Evolutionary conservation across 257 asterid genomes (phyloP).

Genomic region (Anisodus tanguticus): DNA sequence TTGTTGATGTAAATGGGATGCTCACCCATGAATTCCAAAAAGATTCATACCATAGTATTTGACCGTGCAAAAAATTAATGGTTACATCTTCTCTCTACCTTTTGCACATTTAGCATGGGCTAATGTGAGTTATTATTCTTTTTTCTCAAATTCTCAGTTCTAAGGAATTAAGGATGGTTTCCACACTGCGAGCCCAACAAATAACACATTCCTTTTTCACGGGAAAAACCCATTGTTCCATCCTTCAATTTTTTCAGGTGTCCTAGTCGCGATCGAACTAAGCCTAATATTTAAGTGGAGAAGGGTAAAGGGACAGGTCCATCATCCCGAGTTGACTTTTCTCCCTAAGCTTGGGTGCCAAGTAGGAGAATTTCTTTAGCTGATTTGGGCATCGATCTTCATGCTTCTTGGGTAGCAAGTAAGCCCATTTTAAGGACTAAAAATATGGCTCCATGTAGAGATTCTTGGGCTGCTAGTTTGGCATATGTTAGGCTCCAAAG

Average conservation of each 20-base stretch:
- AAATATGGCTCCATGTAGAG: too few relatives aligned
- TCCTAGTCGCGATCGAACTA: background rate
- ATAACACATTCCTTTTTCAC: background rate
- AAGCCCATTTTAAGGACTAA: too few relatives aligned
- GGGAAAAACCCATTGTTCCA: background rate
- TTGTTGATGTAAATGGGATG: background rate
- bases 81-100: background rate
- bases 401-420: too few relatives aligned
- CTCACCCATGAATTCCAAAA: background rate
- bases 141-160: constrained; percentile 3
- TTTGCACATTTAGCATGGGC: background rate
- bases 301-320: background rate
- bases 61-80: background rate
- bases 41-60: background rate
- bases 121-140: background rate
- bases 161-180: background rate
- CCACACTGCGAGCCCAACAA: background rate
- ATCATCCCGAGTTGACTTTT: background rate
- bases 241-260: background rate
- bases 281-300: too few relatives aligned
- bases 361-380: too few relatives aligned
- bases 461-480: too few relatives aligned
- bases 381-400: too few relatives aligned
- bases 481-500: too few relatives aligned
- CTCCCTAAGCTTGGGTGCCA: too few relatives aligned